Base-by-base conservation (phyloP, 176 grass and related monocot genomes). In the Saccharum spontaneum region DNA sequence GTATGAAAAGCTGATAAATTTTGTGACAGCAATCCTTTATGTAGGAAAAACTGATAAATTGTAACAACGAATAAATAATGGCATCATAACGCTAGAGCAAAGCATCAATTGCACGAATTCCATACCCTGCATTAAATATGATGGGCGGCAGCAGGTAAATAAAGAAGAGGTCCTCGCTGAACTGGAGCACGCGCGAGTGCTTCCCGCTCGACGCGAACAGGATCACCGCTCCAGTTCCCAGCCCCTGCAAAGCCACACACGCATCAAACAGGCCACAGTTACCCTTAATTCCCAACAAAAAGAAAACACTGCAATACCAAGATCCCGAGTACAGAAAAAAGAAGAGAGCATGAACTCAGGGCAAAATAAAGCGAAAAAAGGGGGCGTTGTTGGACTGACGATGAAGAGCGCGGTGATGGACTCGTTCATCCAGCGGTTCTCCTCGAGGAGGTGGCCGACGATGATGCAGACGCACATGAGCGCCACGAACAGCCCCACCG, bases 151-250 rank as follows among this genome's bases (percentile, higher is more conserved):
- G 93, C 83, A 95, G 69, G 78, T 95, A 95, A 11, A 90, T 95
- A 86, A 95, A 95, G 88, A 95, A 95, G 30, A 95, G 83, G 40
- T 95, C 93, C 79, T 95, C 93, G 79, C 93, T 95, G 70, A 95
- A 95, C 22, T 87, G 67, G 7, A 95, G 80, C 64, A 95, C 39
- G 26, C 73, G 88, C 13, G 93, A 93, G 34, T 91, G 85, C 83
- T 83, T 93, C 83, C 86, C 77, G 49, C 85, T 81, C 12, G 90
- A 92, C 45, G 67, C 87, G 17, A 95, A 23, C 33, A 95, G 77
- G 82, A 95, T 93, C 20, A 95, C 83, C 3, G 60, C 81, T 62
- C 93, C 93, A 26, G 93, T 87, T 23, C 88, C 87, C 31, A 95
- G 73, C 76, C 93, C 93, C 93, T 95, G 82, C 75, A 59, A 84